Evolutionary conservation across 148 eudicot species (phyloP), one percentile per base, ranked within the genome.

Genomic region (Cornus kousa): DNA sequence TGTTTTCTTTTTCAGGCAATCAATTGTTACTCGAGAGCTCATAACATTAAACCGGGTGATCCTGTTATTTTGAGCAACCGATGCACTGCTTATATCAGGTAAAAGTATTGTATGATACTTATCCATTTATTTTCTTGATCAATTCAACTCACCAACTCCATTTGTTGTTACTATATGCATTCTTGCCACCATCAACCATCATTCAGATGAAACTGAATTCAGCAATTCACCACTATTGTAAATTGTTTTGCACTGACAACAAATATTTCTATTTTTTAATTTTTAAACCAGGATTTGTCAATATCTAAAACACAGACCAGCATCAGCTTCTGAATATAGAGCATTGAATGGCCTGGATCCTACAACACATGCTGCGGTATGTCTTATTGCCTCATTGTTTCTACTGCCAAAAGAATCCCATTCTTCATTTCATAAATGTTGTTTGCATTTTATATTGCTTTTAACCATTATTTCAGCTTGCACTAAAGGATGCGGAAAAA

Each of bases 81-180:
- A 87, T 90, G 94, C 87, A 87, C 91, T 83, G 91, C 99, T 11
- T 94, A 97, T 83, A 89, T 97, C 78, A 90, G 98, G 99, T 97
- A 79, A 74, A 68, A 39, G 37, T 8, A 6, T 11, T 39, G 28
- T 80, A 39, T 39, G 13, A 22, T 71, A n/a, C 40, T 53, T 70
- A 24, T 72, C 59, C 66, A 62, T 62, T 62, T 3, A 62, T 62
- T 62, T 19, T 62, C 66, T 62, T n/a, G 66, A 19, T n/a, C 6
- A 24, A 6, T 62, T 62, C 66, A 4, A 62, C 22, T 2, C 66
- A 20, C 20, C 66, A 4, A 62, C 22, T 2, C 66, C 66, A 62
- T 62, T 62, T 62, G 24, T 62, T 62, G 24, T 62, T 20, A 19
- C 66, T n/a, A 4, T 76, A 60, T 50, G 35, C 31, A 7, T 70